Evolutionary conservation across 768 basidiomycete species (phyloP).

Genomic region (Dacryopinax primogenitus): DNA sequence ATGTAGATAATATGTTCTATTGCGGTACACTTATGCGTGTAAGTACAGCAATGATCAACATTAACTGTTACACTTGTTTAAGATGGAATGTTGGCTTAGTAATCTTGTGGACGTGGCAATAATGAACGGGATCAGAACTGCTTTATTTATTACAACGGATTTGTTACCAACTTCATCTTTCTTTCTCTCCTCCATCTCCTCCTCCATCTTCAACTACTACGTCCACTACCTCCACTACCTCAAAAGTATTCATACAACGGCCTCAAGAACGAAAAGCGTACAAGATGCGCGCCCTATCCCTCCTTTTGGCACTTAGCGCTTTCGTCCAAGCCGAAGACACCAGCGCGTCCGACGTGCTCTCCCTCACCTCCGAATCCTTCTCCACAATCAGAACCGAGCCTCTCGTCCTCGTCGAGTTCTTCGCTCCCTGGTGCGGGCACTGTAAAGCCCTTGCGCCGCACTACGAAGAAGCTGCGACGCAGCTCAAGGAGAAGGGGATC

Average conservation of each 20-base stretch:
- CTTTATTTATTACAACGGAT: too few relatives aligned
- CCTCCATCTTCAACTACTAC: constrained; percentile 13
- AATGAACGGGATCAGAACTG: too few relatives aligned
- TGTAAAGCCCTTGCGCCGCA: constrained; percentile 92
- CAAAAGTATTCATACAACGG: constrained; percentile 14
- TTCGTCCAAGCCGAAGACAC: constrained; percentile 35
- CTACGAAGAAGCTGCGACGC: constrained; percentile 86
- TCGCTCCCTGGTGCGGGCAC: constrained; percentile 89
- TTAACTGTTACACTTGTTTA: too few relatives aligned
- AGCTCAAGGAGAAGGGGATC: constrained; percentile 79
- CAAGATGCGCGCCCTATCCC: constrained; percentile 20
- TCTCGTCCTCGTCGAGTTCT: constrained; percentile 88
- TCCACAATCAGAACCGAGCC: constrained; percentile 49
- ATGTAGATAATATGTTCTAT: too few relatives aligned
- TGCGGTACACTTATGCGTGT: too few relatives aligned
- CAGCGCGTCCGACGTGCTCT: constrained; percentile 64
- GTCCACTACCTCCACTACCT: constrained; percentile 17
- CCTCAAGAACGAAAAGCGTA: neutral
- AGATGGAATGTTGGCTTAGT: too few relatives aligned
- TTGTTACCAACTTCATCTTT: too few relatives aligned
- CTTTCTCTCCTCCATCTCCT: neutral
- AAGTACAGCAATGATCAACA: too few relatives aligned
- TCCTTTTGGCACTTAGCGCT: constrained; percentile 39
- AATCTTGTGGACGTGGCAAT: too few relatives aligned
- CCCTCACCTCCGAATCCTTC: constrained; percentile 57